phyloP scores from a whole-genome alignment of 805 yeast species.

The Monosporozyma aquatica region DNA sequence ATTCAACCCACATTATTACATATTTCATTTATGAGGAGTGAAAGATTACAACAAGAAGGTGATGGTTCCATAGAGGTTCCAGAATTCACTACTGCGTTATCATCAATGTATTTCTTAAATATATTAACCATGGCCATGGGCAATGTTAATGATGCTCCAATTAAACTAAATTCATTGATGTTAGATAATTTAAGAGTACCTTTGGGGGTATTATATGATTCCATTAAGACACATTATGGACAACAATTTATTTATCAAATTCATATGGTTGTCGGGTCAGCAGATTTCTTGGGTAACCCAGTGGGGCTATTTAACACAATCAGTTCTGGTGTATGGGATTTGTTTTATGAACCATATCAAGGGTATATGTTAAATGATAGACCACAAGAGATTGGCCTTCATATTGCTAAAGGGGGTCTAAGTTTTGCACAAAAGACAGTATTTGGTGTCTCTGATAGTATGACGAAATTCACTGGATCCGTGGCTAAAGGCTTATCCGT shows the following conservation, averaged over 20 bases:
- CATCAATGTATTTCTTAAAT: constrained; percentile 64
- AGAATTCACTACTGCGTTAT: constrained; percentile 39
- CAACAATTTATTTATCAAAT: constrained; percentile 88
- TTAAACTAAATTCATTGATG: constrained; percentile 74
- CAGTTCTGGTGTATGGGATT: constrained; percentile 91
- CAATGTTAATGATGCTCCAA: constrained; percentile 94
- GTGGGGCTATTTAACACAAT: constrained; percentile 91
- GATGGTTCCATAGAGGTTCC: constrained; percentile 24
- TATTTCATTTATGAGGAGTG: constrained; percentile 85
- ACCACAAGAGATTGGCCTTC: constrained; percentile 92
- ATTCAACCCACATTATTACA: constrained; percentile 87
- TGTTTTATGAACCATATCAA: constrained; percentile 94
- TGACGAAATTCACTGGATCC: constrained; percentile 88
- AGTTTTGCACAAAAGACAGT: constrained; percentile 91
- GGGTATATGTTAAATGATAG: constrained; percentile 91
- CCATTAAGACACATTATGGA: constrained; percentile 75
- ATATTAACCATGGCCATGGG: constrained; percentile 94
- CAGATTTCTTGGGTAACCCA: constrained; percentile 93
- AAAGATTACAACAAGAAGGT: constrained; percentile 59
- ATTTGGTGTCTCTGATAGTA: constrained; percentile 88
- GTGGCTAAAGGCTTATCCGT: constrained; percentile 89
- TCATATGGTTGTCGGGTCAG: constrained; percentile 89
- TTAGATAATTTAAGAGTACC: constrained; percentile 89
- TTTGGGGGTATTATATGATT: constrained; percentile 56
- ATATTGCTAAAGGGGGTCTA: constrained; percentile 90